Evolutionary conservation across 2,329 filamentous ascomycete species (phyloP).

Genomic region (Sporothrix brunneoviolacea): DNA sequence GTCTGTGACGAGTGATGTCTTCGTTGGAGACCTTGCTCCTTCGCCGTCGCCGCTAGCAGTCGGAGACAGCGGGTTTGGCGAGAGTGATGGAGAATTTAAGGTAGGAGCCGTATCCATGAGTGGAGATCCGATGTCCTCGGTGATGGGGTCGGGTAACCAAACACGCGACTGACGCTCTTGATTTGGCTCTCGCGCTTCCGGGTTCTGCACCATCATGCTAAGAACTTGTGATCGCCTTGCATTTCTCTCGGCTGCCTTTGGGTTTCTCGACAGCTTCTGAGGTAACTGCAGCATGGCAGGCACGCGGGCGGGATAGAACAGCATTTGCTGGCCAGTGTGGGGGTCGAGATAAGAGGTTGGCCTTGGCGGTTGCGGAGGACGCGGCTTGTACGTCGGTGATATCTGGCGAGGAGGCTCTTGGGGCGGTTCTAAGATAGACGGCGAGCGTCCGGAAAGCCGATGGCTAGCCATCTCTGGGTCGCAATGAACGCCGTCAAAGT

Average conservation of each 20-base stretch:
- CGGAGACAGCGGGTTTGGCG: neutral
- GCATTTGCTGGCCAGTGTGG: slow-evolving; percentile 69
- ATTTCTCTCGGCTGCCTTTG: slow-evolving; percentile 57
- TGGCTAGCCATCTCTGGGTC: slow-evolving; percentile 40
- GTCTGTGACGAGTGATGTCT: neutral
- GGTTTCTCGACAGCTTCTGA: slow-evolving; percentile 72
- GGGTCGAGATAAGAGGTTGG: slow-evolving; percentile 57
- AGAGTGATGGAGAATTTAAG: neutral
- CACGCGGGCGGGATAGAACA: slow-evolving; percentile 92
- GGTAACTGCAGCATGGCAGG: slow-evolving; percentile 90
- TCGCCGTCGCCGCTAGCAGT: neutral
- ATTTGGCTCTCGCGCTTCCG: slow-evolving; percentile 10
- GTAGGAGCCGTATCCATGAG: slow-evolving; percentile 12
- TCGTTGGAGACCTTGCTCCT: neutral
- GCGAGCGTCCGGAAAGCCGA: slow-evolving; percentile 16
- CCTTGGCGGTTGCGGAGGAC: slow-evolving; percentile 24
- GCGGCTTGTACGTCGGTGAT: slow-evolving; percentile 17
- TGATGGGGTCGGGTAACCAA: slow-evolving; percentile 43
- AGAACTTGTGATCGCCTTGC: slow-evolving; percentile 68
- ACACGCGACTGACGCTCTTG: slow-evolving; percentile 28
- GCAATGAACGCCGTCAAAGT: slow-evolving; percentile 78
- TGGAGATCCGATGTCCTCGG: slow-evolving; percentile 25
- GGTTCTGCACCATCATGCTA: slow-evolving; percentile 46
- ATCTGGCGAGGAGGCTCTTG: neutral
- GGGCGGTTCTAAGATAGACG: neutral